phyloP scores from a whole-genome alignment of 2,329 filamentous ascomycete species.

The Didymella sp. region DNA sequence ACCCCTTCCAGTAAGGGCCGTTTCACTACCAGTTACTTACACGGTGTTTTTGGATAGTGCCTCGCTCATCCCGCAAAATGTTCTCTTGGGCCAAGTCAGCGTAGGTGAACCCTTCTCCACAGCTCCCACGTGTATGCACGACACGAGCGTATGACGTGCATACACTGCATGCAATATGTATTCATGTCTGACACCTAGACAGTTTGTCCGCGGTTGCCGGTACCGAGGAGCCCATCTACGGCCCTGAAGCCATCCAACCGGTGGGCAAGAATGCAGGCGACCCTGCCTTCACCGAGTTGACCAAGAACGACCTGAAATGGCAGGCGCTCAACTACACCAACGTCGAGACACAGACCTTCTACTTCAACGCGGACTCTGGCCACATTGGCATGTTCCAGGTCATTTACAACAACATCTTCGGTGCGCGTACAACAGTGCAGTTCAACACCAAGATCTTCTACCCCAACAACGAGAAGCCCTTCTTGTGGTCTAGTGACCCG shows the following conservation, averaged over 20 bases:
- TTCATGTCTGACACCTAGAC: slow-evolving; percentile 30
- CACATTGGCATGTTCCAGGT: slow-evolving; percentile 82
- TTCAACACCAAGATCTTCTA: slow-evolving; percentile 96
- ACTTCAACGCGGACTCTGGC: slow-evolving; percentile 81
- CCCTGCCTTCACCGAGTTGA: slow-evolving; percentile 80
- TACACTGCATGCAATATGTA: slow-evolving; percentile 1
- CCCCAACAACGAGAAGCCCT: slow-evolving; percentile 72
- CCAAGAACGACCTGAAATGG: slow-evolving; percentile 84
- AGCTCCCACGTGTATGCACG: slow-evolving; percentile 27
- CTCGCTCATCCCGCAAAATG: slow-evolving; percentile 58
- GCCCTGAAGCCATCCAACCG: slow-evolving; percentile 82
- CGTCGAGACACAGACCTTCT: slow-evolving; percentile 96
- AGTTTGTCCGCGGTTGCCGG: slow-evolving; percentile 81
- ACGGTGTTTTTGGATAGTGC: slow-evolving; percentile 41
- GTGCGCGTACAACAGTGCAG: slow-evolving; percentile 87
- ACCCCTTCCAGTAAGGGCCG: slow-evolving; percentile 31
- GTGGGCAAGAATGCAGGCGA: slow-evolving; percentile 81
- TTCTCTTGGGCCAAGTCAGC: slow-evolving; percentile 95
- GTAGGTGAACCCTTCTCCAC: slow-evolving; percentile 61
- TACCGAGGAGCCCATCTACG: slow-evolving; percentile 96
- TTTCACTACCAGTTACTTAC: slow-evolving; percentile 37
- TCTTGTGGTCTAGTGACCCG: slow-evolving; percentile 83
- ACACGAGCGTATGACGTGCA: slow-evolving; percentile 20
- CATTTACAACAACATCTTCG: slow-evolving; percentile 96
- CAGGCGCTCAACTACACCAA: slow-evolving; percentile 78